Percentiles rank a stretch among this genome's conserved stretches.
phyloP scores from a whole-genome alignment of 768 basidiomycete species.

The Podaxis sp. region DNA sequence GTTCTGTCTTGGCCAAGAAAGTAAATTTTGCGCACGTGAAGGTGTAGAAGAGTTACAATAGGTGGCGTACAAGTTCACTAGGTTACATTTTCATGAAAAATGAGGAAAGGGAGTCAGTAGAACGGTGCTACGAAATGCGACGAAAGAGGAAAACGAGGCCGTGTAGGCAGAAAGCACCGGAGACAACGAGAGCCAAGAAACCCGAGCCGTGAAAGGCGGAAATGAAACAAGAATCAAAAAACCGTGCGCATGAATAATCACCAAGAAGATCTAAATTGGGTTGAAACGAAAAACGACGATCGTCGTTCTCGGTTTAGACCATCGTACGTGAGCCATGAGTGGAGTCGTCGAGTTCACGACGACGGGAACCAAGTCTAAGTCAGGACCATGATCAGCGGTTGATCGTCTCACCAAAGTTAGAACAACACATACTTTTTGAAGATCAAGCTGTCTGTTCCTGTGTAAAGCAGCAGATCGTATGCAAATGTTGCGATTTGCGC shows the following conservation, averaged over 20 bases:
- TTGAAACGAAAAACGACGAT: neutral
- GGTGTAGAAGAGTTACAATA: neutral
- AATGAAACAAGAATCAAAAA: neutral
- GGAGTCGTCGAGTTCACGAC: neutral
- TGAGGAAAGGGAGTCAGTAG: neutral
- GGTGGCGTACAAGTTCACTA: neutral
- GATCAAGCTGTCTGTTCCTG: constrained; percentile 49
- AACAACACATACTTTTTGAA: constrained; percentile 42
- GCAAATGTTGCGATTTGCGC: constrained; percentile 46
- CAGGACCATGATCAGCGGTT: neutral
- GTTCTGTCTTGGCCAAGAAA: too few relatives aligned
- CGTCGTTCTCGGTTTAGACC: neutral
- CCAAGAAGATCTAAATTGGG: neutral
- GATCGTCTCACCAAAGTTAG: neutral
- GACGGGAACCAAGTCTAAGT: neutral
- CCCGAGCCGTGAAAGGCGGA: neutral
- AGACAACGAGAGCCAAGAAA: neutral
- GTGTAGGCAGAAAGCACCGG: neutral
- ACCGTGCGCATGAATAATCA: neutral
- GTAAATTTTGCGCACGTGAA: neutral
- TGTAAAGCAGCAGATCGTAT: constrained; percentile 58
- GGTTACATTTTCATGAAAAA: neutral
- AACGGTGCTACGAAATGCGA: neutral
- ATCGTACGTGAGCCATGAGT: neutral
- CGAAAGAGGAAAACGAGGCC: neutral